Evolutionary conservation across 345 rosid genomes (phyloP).

Genomic region (Bruguiera gymnorhiza): DNA sequence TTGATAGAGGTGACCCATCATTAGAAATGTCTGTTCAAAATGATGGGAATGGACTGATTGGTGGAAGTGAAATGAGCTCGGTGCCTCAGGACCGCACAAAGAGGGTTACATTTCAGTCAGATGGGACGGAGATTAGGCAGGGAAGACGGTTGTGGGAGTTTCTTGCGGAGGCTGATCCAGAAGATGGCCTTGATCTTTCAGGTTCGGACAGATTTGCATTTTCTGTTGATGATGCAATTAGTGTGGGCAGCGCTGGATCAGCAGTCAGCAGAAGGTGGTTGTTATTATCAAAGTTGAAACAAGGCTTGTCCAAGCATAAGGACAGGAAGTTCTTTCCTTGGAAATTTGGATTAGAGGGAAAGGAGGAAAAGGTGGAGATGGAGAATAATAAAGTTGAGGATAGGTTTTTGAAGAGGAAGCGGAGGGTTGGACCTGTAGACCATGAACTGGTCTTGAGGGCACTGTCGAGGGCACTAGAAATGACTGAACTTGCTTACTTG

Average conservation of each 20-base stretch:
- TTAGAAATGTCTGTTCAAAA: slow-evolving; percentile 3
- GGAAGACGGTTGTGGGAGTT: slow-evolving; percentile 63
- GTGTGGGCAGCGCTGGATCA: slow-evolving; percentile 57
- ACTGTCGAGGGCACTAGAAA: slow-evolving; percentile 73
- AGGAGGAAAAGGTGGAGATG: slow-evolving; percentile 47
- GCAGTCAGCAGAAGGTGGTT: slow-evolving; percentile 79
- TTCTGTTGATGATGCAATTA: slow-evolving; percentile 79
- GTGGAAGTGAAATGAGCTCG: slow-evolving; percentile 1
- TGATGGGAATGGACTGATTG: neutral
- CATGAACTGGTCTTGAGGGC: slow-evolving; percentile 77
- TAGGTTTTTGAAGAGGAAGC: slow-evolving; percentile 48
- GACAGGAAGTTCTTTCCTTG: slow-evolving; percentile 74
- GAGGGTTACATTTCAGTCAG: slow-evolving; percentile 54
- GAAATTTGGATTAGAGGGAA: slow-evolving; percentile 71
- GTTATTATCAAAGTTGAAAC: slow-evolving; percentile 75
- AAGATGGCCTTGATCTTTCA: slow-evolving; percentile 90
- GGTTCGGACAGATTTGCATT: slow-evolving; percentile 92
- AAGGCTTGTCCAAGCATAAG: slow-evolving; percentile 65
- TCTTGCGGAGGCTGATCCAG: slow-evolving; percentile 73
- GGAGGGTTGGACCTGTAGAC: slow-evolving; percentile 75
- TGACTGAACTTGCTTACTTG: slow-evolving; percentile 73
- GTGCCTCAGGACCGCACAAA: slow-evolving; percentile 31
- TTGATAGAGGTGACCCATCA: slow-evolving; percentile 8
- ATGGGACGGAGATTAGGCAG: slow-evolving; percentile 48
- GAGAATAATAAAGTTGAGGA: slow-evolving; percentile 53